Evolutionary conservation across 345 rosid genomes (phyloP), one percentile per base, ranked within the genome.

Genomic region (Erucastrum elatum): DNA sequence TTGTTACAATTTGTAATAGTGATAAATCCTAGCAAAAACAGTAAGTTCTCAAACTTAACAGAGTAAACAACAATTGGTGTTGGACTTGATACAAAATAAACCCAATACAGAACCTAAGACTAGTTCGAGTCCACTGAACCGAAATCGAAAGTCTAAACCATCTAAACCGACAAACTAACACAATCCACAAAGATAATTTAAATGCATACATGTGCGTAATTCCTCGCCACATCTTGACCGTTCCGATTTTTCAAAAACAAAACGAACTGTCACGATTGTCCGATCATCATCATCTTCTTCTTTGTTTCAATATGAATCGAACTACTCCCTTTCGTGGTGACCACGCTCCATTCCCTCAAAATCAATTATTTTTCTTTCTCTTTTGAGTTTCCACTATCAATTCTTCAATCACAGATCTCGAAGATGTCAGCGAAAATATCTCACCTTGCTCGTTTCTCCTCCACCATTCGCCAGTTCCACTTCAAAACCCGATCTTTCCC

Each of bases 371-470:
- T 71, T 12, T 39, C 58, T 11, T 5, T 55, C 56, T 30, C 44
- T 13, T 46, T 65, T 65, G 76, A 71, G 70, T 67, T 51, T 73
- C 46, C 58, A 37, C 78, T 70, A 71, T 64, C 62, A 21, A 0
- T 12, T 56, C 61, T n/a, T 46, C 44, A 25, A 4, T 74, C 66
- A 63, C 79, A 74, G 82, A 80, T 74, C 78, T 68, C 75, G 53
- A 53, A 70, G 30, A 46, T 85, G 79, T 56, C 90, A 7, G 35
- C 86, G 4, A 66, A 86, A 21, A 65, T 84, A 68, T 88, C 90
- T 27, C 96, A 93, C 83, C 90, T 93, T 11, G 76, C 83, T 3
- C 21, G 21, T 21, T 21, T 21, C 21, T 21, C 21, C 21, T 21
- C 21, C 21, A 21, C 21, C 21, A 21, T 21, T 21, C 21, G 21